Evolutionary conservation across 306 rosid species (phyloP).

Genomic region (Spatholobus suberectus): DNA sequence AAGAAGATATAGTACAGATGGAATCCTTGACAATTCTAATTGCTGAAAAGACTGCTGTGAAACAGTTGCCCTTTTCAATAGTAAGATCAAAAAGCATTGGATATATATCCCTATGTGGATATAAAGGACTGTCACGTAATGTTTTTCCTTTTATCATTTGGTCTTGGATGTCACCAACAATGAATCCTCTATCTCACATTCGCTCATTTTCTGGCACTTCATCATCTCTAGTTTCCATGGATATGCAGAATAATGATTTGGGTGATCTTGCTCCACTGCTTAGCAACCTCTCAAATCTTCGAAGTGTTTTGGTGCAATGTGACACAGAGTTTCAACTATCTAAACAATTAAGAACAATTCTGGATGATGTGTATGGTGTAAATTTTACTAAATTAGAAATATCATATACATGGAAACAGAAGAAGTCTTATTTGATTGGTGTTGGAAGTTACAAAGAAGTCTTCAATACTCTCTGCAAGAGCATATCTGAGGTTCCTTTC

Average conservation of each 20-base stretch:
- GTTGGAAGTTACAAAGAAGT: background rate
- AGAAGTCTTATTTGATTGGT: conserved; percentile 2
- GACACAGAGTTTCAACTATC: background rate
- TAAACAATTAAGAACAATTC: background rate
- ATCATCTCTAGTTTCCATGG: background rate
- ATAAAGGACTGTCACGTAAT: conserved; percentile 29
- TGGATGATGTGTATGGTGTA: background rate
- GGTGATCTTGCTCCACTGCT: background rate
- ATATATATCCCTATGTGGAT: conserved; percentile 40
- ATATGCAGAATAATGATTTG: background rate
- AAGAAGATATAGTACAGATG: conserved; percentile 45
- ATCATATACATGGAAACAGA: background rate
- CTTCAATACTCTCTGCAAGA: background rate
- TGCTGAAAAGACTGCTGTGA: conserved; percentile 39
- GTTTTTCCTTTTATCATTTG: conserved; percentile 30
- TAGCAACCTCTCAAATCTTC: background rate
- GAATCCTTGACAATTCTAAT: conserved; percentile 42
- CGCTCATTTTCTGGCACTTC: background rate
- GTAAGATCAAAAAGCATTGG: conserved; percentile 1
- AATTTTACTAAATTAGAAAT: background rate
- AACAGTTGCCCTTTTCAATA: conserved; percentile 28
- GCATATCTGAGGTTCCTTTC: conserved; percentile 28
- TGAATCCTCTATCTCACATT: background rate
- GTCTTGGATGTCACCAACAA: conserved; percentile 37
- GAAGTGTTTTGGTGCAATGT: background rate